Conservation (phyloP, 352 stramenopile genomes). For the Globisporangium carolinianum region DNA sequence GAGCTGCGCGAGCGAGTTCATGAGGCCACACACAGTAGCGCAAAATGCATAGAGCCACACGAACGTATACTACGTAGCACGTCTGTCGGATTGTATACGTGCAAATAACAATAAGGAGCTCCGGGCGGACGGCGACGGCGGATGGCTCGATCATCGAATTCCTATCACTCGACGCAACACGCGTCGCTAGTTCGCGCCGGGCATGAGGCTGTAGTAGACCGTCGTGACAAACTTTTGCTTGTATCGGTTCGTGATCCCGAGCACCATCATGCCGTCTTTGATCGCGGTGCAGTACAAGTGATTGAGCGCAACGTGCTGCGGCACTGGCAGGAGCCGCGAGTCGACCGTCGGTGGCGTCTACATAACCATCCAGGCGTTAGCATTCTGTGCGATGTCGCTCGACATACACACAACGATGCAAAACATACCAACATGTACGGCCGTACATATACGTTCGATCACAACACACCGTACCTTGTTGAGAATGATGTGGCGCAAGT, state of each 20-base stretch:
- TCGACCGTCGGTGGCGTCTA: conserved; percentile 91
- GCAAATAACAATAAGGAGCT: too few species aligned
- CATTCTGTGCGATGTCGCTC: not conserved
- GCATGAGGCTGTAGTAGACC: conserved; percentile 96
- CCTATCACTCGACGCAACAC: too few species aligned
- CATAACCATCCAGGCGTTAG: not conserved
- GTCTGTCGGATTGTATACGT: too few species aligned
- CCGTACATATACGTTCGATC: conserved; percentile 5
- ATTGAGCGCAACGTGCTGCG: conserved; percentile 98
- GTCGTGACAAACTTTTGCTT: conserved; percentile 98
- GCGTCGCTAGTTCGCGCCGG: conserved; percentile 53
- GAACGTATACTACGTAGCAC: too few species aligned
- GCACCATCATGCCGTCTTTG: conserved; percentile 99
- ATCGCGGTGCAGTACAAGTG: conserved; percentile 99
- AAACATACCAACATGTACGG: not conserved
- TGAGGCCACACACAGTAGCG: too few species aligned
- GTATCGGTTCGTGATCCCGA: conserved; percentile 96
- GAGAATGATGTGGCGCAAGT: conserved; percentile 99
- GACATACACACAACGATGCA: not conserved
- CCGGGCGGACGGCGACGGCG: too few species aligned
- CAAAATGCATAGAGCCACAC: too few species aligned
- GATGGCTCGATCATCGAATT: too few species aligned
- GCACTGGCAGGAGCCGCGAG: conserved; percentile 92
- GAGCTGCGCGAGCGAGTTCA: too few species aligned
- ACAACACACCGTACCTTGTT: conserved; percentile 88